These are phyloP conservation scores for Populus davidiana DNA, from an alignment of 345 rosid species.

Conservation along the genomic window DNA sequence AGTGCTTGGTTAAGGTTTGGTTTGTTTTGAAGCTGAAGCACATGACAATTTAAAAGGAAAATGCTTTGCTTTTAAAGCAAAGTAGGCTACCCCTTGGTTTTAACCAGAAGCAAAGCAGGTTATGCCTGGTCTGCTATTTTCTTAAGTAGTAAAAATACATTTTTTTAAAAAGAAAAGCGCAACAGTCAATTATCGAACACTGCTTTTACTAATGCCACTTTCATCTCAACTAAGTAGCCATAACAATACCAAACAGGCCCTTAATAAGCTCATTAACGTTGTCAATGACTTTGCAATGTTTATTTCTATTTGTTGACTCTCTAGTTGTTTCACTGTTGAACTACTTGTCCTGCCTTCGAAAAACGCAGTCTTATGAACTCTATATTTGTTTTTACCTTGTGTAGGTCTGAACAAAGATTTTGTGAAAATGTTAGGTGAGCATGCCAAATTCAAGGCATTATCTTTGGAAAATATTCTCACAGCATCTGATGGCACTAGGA, in stretches of 20 bases:
- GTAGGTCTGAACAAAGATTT: conserved; percentile 84
- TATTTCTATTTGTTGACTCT: background rate
- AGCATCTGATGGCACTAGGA: conserved; percentile 83
- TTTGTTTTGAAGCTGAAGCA: background rate
- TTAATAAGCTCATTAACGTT: background rate
- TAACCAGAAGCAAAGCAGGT: no score
- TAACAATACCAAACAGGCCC: background rate
- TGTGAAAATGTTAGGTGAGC: conserved; percentile 64
- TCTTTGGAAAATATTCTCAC: conserved; percentile 60
- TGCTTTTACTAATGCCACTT: background rate
- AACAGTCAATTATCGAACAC: background rate
- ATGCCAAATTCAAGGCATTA: conserved; percentile 63
- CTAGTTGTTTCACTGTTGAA: background rate
- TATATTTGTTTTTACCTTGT: background rate
- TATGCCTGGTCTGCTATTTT: no score
- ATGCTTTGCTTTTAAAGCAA: background rate
- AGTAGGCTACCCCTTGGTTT: no score
- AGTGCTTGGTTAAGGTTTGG: no score
- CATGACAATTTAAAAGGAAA: background rate
- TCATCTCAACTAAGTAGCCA: background rate
- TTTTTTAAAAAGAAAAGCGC: background rate
- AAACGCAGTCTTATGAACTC: background rate
- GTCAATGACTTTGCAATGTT: background rate
- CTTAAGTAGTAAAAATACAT: no score
- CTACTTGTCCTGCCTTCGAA: background rate